phyloP scores from a whole-genome alignment of 192 early-diverging fungal genomes.

The Coemansia sp. region DNA sequence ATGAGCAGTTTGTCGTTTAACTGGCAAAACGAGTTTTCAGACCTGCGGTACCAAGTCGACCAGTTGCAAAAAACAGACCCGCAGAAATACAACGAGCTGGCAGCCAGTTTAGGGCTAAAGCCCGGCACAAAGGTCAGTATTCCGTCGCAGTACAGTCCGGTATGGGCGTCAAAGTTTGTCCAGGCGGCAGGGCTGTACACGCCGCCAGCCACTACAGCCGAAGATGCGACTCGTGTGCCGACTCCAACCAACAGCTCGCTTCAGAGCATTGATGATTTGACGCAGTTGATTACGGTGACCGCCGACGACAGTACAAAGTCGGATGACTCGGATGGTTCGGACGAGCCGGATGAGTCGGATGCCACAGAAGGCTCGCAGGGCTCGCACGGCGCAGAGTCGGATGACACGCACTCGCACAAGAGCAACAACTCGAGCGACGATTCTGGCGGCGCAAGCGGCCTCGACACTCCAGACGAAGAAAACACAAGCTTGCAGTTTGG shows the following conservation, averaged over 20 bases:
- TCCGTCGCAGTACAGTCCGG: conserved; percentile 29
- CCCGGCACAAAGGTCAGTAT: conserved; percentile 23
- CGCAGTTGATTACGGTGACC: background rate
- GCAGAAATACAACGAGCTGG: conserved; percentile 31
- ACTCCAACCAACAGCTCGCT: conserved; percentile 1
- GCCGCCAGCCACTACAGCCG: conserved; percentile 8
- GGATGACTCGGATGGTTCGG: background rate
- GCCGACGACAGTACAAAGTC: background rate
- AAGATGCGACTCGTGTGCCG: background rate
- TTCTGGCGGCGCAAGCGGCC: conserved; percentile 1
- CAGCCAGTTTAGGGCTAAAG: conserved; percentile 29
- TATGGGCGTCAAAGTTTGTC: conserved; percentile 48
- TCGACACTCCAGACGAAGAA: conserved; percentile 2
- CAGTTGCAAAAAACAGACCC: conserved; percentile 41
- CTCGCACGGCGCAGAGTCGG: background rate
- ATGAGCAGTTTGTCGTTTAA: conserved; percentile 49
- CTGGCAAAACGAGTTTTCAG: conserved; percentile 51
- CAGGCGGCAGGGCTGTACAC: conserved; percentile 38
- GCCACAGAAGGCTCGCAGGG: background rate
- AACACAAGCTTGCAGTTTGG: conserved; percentile 24
- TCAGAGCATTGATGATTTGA: background rate
- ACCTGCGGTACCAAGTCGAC: conserved; percentile 44
- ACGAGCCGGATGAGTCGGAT: background rate
- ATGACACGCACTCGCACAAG: background rate
- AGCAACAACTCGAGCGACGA: conserved; percentile 3